Evolutionary conservation across 176 grass and related monocot species (phyloP), one percentile per base, ranked within the genome.

Genomic region (Rhynchospora breviuscula): DNA sequence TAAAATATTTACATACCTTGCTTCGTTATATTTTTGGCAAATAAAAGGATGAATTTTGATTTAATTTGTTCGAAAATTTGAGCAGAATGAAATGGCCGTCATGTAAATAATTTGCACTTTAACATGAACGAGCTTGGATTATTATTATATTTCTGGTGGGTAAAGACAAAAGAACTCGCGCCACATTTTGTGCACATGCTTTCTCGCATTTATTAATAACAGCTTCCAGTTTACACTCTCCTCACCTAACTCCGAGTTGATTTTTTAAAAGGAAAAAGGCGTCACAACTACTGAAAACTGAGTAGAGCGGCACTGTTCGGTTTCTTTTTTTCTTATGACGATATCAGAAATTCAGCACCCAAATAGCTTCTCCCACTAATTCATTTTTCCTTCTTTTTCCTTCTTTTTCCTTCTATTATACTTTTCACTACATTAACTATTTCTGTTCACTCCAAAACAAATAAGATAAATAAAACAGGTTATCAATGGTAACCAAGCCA

Each of bases 151-250:
- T 40, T 40, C 35, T 40, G 35, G 35, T 40, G 35, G 35, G 35
- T 0, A 23, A 63, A 63, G n/a, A 62, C 9, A 46, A 70, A 10
- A 21, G 1, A 18, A 45, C 8, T 19, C 33, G 33, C 40, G 8
- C 3, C 67, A 71, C 40, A 70, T 46, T 40, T 46, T 70, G 35
- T 70, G 26, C 67, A 71, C 67, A 71, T 71, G 67, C 17, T 45
- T 71, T 2, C 14, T 43, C 43, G 65, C 65, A 68, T 68, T 68
- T 68, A 43, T 46, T 44, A 71, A 46, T 71, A 45, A 71, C 67
- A 71, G 40, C 67, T 71, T 71, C 69, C 19, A 49, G 18, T 21
- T 73, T 73, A 73, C 69, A 72, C 68, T 72, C 68, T 72, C 47
- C 72, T 1, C 23, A 77, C 72, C 72, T 77, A 77, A 52, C 21